Conservation (phyloP, 805 yeast genomes). For the Grigorovia transvaalensis region DNA sequence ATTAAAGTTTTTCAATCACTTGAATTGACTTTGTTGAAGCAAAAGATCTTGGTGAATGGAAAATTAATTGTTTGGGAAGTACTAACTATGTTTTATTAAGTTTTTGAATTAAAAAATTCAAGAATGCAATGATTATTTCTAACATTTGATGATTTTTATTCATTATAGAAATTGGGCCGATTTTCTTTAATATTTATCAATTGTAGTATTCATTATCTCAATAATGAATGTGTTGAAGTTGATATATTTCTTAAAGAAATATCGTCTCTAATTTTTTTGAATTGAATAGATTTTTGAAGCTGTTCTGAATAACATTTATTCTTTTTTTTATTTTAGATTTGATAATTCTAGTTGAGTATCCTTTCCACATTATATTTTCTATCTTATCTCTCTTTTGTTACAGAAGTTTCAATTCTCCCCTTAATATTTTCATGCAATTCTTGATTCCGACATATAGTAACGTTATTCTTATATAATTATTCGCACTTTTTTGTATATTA, state of each 20-base stretch:
- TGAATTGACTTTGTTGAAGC: slow-evolving; percentile 8
- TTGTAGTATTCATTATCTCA: background rate
- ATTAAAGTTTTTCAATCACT: background rate
- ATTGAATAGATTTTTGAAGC: background rate
- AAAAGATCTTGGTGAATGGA: too few species aligned
- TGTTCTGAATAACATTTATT: background rate
- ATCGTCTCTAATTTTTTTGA: background rate
- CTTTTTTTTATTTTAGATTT: background rate
- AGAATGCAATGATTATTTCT: background rate
- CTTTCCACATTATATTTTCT: background rate
- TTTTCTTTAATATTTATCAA: background rate
- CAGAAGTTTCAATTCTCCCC: background rate
- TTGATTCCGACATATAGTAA: background rate
- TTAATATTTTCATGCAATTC: background rate
- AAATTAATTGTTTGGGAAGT: background rate
- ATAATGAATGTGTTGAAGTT: background rate
- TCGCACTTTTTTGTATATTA: background rate
- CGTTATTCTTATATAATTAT: background rate
- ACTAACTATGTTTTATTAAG: background rate
- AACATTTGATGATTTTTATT: background rate
- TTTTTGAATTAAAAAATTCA: background rate
- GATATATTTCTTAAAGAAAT: background rate
- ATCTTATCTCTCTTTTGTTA: background rate
- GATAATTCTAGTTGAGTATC: background rate
- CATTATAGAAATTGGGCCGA: slow-evolving; percentile 5